Base-by-base conservation (phyloP, 305 asterid genomes). In the Fraxinus albicans region DNA sequence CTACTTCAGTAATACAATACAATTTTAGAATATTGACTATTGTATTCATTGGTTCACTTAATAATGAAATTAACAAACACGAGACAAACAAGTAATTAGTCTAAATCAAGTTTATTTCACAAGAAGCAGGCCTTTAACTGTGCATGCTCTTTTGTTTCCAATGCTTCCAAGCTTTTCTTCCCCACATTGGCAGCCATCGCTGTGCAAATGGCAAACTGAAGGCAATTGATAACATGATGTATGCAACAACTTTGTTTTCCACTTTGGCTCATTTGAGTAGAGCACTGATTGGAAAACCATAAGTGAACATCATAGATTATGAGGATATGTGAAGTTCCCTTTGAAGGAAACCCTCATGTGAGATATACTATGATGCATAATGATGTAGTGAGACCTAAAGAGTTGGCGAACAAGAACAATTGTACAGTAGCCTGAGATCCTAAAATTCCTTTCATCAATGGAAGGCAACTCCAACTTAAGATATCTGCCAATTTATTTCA, bases 161-260 rank as follows among this genome's bases (percentile, higher is more conserved):
- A 15, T 25, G 8, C 31, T 80, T 83, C 78, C 83, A 79, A 40
- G 77, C 83, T 65, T 27, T 79, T 29, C 23, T 79, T n/a, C 80
- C 86, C 83, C 80, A 79, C 80, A 83, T 25, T 0, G 86, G 86
- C 19, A 79, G 55, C 86, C 86, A 83, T 79, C 86, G 38, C 80
- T 35, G 83, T 6, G 44, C 70, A n/a, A 79, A 83, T 0, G 83
- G 86, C 63, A 79, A n/a, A 60, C 12, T 5, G 9, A 79, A 79
- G 4, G 86, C 86, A 33, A 83, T 1, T 13, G 77, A 63, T 15
- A 73, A 9, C 17, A 79, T 42, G 63, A 42, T 4, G 33, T 83
- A 79, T 34, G 80, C 83, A 33, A 34, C n/a, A 8, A 36, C 31
- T 75, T 83, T 70, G 47, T 36, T 53, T 8, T 42, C 4, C 8